Percentiles rank a stretch among this genome's conserved stretches.
phyloP scores from a whole-genome alignment of 73 alveolate genomes.

The Paramecium sexaurelia region DNA sequence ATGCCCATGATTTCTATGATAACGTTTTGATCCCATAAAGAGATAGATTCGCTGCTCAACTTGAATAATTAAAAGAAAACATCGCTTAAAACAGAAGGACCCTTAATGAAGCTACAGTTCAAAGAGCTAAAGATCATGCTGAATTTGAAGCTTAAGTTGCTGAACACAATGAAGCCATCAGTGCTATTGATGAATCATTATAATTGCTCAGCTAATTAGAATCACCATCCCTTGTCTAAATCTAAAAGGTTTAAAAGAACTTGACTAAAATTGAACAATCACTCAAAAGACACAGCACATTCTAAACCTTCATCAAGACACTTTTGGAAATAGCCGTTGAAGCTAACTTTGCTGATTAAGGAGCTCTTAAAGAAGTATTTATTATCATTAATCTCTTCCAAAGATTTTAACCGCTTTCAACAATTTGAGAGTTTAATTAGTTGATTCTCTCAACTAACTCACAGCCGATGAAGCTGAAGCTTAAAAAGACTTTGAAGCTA shows the following conservation, averaged over 20 bases:
- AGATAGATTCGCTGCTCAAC: conserved; percentile 47
- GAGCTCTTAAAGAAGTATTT: conserved; percentile 37
- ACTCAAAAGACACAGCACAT: conserved; percentile 47
- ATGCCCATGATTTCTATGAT: conserved; percentile 60
- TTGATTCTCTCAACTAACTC: conserved; percentile 3
- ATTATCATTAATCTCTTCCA: neutral
- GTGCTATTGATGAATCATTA: conserved; percentile 52
- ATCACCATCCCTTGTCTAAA: conserved; percentile 57
- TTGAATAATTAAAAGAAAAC: conserved; percentile 50
- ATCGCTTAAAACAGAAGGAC: conserved; percentile 42
- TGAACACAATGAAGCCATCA: conserved; percentile 49
- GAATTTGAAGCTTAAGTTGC: conserved; percentile 47
- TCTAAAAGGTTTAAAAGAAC: conserved; percentile 53
- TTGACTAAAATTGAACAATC: neutral
- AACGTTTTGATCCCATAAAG: conserved; percentile 64
- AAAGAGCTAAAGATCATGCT: conserved; percentile 50
- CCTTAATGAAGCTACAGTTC: conserved; percentile 15
- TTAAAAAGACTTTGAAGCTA: conserved; percentile 21
- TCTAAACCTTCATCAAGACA: conserved; percentile 56
- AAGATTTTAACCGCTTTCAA: conserved; percentile 51
- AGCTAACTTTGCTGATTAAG: conserved; percentile 55
- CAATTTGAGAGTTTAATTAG: conserved; percentile 34
- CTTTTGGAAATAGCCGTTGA: conserved; percentile 46
- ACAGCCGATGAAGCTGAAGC: conserved; percentile 62
- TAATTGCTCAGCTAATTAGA: neutral